These are phyloP conservation scores for Adansonia rubrostipa DNA, from an alignment of 441 rosid genomes.

Conservation along the genomic window DNA sequence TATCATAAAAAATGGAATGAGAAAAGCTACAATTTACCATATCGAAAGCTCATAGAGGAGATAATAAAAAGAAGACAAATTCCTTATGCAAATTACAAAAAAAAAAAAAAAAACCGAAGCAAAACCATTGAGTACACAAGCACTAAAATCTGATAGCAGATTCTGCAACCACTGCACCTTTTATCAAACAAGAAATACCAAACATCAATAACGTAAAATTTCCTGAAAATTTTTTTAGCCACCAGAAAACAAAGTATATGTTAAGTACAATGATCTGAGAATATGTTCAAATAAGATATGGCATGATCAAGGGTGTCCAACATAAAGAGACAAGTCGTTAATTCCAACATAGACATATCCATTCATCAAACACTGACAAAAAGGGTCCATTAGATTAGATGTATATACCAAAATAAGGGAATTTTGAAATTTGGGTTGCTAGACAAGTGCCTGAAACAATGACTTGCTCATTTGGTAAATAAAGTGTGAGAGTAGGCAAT, in stretches of 20 bases:
- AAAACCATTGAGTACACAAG: background rate
- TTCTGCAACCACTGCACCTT: background rate
- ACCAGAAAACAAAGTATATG: background rate
- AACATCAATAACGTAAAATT: background rate
- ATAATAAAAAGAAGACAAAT: constrained; percentile 1
- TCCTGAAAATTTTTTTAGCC: background rate
- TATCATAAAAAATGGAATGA: constrained; percentile 15
- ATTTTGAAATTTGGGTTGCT: background rate
- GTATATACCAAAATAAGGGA: background rate
- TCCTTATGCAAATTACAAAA: background rate
- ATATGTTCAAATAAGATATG: background rate
- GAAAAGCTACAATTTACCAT: background rate
- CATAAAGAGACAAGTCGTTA: background rate
- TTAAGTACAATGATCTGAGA: background rate
- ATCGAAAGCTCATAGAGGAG: background rate
- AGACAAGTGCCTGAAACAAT: background rate
- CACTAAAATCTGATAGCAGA: background rate
- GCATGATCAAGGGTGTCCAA: background rate
- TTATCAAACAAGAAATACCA: background rate
- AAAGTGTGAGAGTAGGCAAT: background rate
- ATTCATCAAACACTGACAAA: background rate
- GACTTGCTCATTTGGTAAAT: constrained; percentile 5
- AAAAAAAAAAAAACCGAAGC: no score
- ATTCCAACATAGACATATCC: background rate
- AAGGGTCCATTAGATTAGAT: background rate